phyloP scores from a whole-genome alignment of 495 filamentous ascomycete genomes.

The Hypoxylon intermedium region DNA sequence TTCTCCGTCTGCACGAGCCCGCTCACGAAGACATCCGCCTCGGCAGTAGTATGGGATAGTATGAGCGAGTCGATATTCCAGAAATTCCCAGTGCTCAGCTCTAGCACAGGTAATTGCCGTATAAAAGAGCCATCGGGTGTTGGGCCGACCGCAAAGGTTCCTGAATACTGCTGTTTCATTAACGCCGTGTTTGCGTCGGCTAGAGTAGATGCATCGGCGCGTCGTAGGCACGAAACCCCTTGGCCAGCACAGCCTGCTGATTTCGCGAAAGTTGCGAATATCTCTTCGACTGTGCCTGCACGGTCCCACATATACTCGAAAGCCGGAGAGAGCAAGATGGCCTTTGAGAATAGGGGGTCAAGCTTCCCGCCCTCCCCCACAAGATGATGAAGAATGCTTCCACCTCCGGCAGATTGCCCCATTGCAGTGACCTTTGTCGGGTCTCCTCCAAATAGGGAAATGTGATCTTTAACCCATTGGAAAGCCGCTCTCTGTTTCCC shows the following conservation, averaged over 20 bases:
- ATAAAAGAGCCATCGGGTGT: constrained; percentile 55
- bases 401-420: constrained; percentile 73
- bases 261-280: constrained; percentile 52
- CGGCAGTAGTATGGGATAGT: constrained; percentile 51
- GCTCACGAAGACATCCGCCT: constrained; percentile 48
- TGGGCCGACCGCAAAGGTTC: constrained; percentile 54
- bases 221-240: constrained; percentile 53
- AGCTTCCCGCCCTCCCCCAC: constrained; percentile 62
- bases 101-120: constrained; percentile 52
- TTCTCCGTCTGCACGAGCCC: constrained; percentile 58
- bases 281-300: constrained; percentile 45
- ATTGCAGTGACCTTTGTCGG: constrained; percentile 67
- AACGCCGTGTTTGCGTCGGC: constrained; percentile 51
- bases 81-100: constrained; percentile 53
- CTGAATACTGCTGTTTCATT: constrained; percentile 42
- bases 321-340: constrained; percentile 57
- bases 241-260: constrained; percentile 56
- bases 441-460: constrained; percentile 72
- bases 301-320: constrained; percentile 54
- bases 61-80: constrained; percentile 51
- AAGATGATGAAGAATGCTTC: constrained; percentile 70
- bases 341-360: constrained; percentile 55
- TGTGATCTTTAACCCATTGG: constrained; percentile 73
- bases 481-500: constrained; percentile 49
- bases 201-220: constrained; percentile 44